Percentiles rank a stretch among this genome's conserved stretches.
phyloP scores from a whole-genome alignment of 192 early-diverging fungal genomes.

The Piromyces finnis region DNA sequence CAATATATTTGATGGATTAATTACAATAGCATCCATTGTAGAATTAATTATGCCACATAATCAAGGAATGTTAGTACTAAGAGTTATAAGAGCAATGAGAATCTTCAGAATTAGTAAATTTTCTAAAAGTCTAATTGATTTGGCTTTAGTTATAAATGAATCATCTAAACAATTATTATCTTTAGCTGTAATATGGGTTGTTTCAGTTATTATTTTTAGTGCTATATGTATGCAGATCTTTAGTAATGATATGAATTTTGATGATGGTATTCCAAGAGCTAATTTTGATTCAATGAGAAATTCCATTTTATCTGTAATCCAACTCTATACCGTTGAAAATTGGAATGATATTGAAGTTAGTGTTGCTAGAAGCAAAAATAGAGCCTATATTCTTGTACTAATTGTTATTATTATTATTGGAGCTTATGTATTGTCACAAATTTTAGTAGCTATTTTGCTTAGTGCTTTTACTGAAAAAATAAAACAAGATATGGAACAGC shows the following conservation, averaged over 20 bases:
- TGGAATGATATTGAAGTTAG: background rate
- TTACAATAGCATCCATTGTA: background rate
- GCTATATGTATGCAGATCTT: background rate
- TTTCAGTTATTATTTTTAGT: background rate
- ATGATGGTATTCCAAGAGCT: background rate
- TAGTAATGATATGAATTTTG: background rate
- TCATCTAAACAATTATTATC: background rate
- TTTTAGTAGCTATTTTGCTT: background rate
- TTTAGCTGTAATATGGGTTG: background rate
- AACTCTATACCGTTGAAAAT: background rate
- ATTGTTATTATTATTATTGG: background rate
- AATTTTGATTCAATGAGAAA: background rate
- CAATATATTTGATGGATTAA: background rate
- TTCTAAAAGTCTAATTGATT: background rate
- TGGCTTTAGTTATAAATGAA: background rate
- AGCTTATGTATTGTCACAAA: background rate
- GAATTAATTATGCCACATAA: background rate
- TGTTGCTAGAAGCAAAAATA: background rate
- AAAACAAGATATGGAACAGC: background rate
- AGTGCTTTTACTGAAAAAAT: background rate
- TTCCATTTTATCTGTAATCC: background rate
- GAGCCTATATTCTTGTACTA: background rate
- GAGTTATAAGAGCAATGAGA: background rate
- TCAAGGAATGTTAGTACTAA: background rate
- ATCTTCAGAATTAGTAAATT: background rate